Conservation (phyloP, 106 monocot genomes). For the Hemerocallis citrina region DNA sequence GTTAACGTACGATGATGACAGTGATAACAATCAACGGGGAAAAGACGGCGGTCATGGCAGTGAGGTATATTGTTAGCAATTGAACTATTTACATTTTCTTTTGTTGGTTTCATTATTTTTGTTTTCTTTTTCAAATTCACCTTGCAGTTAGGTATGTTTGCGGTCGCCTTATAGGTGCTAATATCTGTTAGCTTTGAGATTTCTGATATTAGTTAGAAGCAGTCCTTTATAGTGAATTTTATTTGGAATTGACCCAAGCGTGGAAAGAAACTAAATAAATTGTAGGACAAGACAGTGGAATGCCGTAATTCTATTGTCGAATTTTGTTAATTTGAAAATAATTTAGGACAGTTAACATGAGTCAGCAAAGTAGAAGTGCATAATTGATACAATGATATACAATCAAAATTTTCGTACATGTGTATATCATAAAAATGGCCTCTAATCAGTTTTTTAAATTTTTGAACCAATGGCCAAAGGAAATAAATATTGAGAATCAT, state of each 20-base stretch:
- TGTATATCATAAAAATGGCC: not conserved
- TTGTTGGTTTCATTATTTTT: not conserved
- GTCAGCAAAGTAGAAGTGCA: no score
- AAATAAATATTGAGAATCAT: conserved; percentile 57
- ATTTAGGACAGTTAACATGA: no score
- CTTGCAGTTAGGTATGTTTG: no score
- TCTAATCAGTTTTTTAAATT: not conserved
- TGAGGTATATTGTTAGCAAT: conserved; percentile 15
- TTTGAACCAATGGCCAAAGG: conserved; percentile 11
- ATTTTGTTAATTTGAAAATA: no score
- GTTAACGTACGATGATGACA: no score
- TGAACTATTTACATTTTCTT: not conserved
- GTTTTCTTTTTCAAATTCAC: not conserved
- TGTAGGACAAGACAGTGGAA: no score
- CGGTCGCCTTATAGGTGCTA: no score
- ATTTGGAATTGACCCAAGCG: no score
- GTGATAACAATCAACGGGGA: not conserved
- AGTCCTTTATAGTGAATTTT: no score
- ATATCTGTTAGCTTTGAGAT: not conserved
- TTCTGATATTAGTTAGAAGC: not conserved
- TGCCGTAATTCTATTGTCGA: no score
- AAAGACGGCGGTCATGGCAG: conserved; percentile 52
- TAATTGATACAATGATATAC: no score
- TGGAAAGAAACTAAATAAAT: no score
- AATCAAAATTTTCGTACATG: not conserved